phyloP scores from a whole-genome alignment of 768 basidiomycete genomes.

The Pleurotus tuoliensis region DNA sequence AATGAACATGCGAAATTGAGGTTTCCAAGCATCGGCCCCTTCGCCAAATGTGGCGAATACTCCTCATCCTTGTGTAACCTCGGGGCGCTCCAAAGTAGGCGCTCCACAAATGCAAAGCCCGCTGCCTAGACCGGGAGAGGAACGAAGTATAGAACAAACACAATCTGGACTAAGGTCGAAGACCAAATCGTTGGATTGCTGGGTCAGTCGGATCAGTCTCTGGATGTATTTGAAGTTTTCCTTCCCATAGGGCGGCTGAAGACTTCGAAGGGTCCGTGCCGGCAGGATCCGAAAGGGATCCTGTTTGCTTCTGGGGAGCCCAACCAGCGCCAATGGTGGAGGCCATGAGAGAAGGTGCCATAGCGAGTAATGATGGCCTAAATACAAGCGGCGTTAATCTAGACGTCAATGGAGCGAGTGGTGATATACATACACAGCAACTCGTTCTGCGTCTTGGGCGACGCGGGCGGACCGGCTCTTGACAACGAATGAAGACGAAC shows the following conservation, averaged over 20 bases:
- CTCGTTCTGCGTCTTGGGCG: constrained; percentile 42
- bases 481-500: constrained; percentile 80
- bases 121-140: no score
- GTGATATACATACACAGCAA: constrained; percentile 38
- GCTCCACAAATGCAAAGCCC: no score
- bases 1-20: no score
- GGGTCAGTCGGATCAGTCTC: constrained; percentile 73
- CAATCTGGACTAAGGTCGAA: neutral
- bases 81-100: no score
- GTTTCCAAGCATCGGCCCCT: no score
- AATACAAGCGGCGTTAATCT: constrained; percentile 8
- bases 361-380: constrained; percentile 38
- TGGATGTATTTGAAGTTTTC: constrained; percentile 84
- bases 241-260: constrained; percentile 80
- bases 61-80: no score
- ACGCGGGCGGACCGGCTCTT: constrained; percentile 69
- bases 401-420: neutral
- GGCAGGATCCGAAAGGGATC: constrained; percentile 70
- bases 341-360: constrained; percentile 46
- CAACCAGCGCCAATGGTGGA: constrained; percentile 67
- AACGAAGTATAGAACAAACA: neutral
- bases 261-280: constrained; percentile 74
- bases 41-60: no score
- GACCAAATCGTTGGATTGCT: constrained; percentile 29
- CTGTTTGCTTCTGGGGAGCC: constrained; percentile 36